phyloP scores from a whole-genome alignment of 176 grass and related monocot genomes.

The Aechmea fasciata region DNA sequence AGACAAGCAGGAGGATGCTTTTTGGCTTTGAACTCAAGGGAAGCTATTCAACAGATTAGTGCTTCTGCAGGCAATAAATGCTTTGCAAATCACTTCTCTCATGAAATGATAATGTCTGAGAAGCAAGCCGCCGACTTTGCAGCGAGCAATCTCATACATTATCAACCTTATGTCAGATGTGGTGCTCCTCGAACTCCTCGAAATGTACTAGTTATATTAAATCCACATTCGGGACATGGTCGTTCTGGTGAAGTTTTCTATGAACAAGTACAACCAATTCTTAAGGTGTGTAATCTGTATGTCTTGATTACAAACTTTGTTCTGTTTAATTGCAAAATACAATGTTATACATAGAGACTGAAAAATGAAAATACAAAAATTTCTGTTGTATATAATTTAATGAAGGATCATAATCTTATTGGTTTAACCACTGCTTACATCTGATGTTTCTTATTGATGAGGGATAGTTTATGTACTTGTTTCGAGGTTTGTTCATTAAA shows the following conservation, averaged over 20 bases:
- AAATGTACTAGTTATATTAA: constrained; percentile 80
- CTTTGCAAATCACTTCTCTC: no score
- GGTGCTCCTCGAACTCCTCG: constrained; percentile 25
- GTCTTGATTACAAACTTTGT: constrained; percentile 9
- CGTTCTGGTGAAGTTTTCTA: constrained; percentile 75
- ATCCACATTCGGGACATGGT: constrained; percentile 85
- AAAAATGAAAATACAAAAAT: not conserved
- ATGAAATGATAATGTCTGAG: constrained; percentile 11
- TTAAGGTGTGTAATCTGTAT: constrained; percentile 38
- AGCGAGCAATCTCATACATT: constrained; percentile 37
- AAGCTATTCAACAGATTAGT: constrained; percentile 6
- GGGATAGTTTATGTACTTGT: no score
- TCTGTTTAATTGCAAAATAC: not conserved
- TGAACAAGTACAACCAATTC: constrained; percentile 54
- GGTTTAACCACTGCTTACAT: no score
- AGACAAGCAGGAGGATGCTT: not conserved
- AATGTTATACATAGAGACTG: not conserved
- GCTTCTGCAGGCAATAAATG: no score
- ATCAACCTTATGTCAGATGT: constrained; percentile 37
- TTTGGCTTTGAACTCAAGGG: constrained; percentile 34
- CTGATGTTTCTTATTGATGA: no score
- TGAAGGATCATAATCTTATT: no score
- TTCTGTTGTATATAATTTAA: no score
- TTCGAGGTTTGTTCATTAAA: no score
- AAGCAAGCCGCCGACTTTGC: constrained; percentile 35